Evolutionary conservation across 2,329 filamentous ascomycete species (phyloP).

Genomic region (Alternaria incomplexa): DNA sequence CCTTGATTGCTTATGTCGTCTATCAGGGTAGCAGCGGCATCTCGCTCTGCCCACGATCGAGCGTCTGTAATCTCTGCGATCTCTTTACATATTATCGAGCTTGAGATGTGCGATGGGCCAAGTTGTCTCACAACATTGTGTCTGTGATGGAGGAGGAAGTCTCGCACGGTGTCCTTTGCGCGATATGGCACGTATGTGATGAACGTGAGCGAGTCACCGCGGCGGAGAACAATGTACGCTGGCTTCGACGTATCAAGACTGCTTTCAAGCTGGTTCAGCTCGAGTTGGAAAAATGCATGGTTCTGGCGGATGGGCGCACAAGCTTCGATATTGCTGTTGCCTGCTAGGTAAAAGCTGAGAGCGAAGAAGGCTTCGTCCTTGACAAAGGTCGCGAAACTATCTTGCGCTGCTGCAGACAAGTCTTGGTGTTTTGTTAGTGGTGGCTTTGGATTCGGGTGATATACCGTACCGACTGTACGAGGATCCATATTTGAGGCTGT

Average conservation of each 20-base stretch:
- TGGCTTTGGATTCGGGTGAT: rapidly evolving
- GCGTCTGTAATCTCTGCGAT: conserved; percentile 32
- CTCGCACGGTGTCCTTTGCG: conserved; percentile 15
- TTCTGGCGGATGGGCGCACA: background rate
- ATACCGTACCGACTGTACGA: background rate
- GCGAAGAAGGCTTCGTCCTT: background rate
- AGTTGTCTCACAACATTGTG: conserved; percentile 17
- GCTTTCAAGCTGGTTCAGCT: conserved; percentile 24
- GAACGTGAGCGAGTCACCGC: conserved; percentile 12
- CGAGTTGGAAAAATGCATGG: conserved; percentile 13
- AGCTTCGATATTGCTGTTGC: background rate
- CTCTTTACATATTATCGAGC: conserved; percentile 35
- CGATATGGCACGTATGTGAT: conserved; percentile 33
- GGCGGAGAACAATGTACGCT: conserved; percentile 30
- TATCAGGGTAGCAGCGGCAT: background rate
- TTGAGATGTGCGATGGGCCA: conserved; percentile 19
- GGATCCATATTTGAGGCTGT: background rate
- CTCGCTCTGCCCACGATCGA: conserved; percentile 35
- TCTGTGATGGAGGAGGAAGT: conserved; percentile 18
- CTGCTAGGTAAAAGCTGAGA: background rate
- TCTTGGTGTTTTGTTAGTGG: background rate
- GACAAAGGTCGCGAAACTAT: background rate
- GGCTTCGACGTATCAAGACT: conserved; percentile 18
- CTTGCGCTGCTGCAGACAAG: background rate
- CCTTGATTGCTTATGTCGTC: background rate